Conservation (phyloP, 208 protist genomes). For the Leishmania lainsoni region DNA sequence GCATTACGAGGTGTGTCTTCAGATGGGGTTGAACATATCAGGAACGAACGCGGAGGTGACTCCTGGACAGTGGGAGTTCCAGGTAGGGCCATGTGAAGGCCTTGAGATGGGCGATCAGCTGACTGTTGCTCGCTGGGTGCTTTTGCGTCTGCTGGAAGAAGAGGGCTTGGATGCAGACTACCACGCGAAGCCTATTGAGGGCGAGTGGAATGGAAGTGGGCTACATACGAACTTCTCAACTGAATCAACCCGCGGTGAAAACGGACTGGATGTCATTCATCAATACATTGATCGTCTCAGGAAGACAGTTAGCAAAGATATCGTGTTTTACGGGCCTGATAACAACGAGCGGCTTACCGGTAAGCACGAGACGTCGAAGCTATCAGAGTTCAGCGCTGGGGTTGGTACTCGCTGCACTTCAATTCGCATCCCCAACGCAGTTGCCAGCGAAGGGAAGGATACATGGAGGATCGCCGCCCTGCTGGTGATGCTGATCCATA, state of each 20-base stretch:
- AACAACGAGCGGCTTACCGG: slow-evolving; percentile 89
- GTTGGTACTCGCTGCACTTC: slow-evolving; percentile 93
- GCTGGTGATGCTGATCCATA: slow-evolving; percentile 97
- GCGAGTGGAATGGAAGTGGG: slow-evolving; percentile 98
- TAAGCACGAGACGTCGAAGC: slow-evolving; percentile 85
- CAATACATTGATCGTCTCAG: slow-evolving; percentile 76
- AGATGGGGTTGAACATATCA: slow-evolving; percentile 86
- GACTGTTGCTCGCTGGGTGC: slow-evolving; percentile 91
- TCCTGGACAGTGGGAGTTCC: slow-evolving; percentile 98
- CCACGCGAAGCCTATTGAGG: slow-evolving; percentile 94
- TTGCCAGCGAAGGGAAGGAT: slow-evolving; percentile 91
- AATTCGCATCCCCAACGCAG: slow-evolving; percentile 95
- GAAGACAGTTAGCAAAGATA: slow-evolving; percentile 76
- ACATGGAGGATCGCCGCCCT: slow-evolving; percentile 97
- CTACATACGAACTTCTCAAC: slow-evolving; percentile 98
- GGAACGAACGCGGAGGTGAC: slow-evolving; percentile 98
- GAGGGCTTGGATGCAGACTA: slow-evolving; percentile 82
- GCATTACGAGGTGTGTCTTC: slow-evolving; percentile 81
- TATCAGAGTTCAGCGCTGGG: slow-evolving; percentile 70
- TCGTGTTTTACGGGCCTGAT: slow-evolving; percentile 85
- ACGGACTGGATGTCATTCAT: slow-evolving; percentile 78
- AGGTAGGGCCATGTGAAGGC: slow-evolving; percentile 93
- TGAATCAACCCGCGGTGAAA: slow-evolving; percentile 76
- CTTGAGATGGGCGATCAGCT: slow-evolving; percentile 95
- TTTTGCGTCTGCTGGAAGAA: slow-evolving; percentile 80